These are phyloP conservation scores for Parietaria judaica DNA, from an alignment of 306 rosid species.

Conservation along the genomic window DNA sequence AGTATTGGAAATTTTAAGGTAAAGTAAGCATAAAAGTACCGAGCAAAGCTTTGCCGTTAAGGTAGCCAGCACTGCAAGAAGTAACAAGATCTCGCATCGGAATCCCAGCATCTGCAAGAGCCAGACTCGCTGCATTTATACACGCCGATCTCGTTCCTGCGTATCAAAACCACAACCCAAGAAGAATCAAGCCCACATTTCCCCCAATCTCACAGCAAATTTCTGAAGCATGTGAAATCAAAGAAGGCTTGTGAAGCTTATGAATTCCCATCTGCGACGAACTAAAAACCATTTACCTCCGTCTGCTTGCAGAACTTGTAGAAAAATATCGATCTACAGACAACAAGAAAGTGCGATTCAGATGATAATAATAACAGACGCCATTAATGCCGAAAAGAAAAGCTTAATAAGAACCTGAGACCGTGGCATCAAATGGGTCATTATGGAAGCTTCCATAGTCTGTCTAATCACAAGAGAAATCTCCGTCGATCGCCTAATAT, in stretches of 20 bases:
- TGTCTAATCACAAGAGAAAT: slow-evolving; percentile 86
- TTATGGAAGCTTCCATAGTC: slow-evolving; percentile 79
- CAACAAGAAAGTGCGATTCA: slow-evolving; percentile 14
- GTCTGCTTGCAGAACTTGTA: slow-evolving; percentile 94
- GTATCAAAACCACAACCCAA: not conserved
- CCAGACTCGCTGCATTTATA: slow-evolving; percentile 90
- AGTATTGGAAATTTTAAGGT: slow-evolving; percentile 1
- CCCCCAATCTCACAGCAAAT: not conserved
- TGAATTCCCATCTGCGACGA: too few species aligned
- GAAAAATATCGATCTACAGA: slow-evolving; percentile 79
- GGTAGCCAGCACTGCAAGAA: slow-evolving; percentile 90
- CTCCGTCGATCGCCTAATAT: slow-evolving; percentile 78
- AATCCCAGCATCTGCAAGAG: slow-evolving; percentile 93
- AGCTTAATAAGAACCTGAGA: slow-evolving; percentile 57
- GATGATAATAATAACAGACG: slow-evolving; percentile 6
- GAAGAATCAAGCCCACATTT: slow-evolving; percentile 12
- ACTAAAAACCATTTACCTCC: slow-evolving; percentile 44
- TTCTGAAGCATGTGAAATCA: not conserved
- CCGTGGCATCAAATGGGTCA: slow-evolving; percentile 83
- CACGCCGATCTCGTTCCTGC: slow-evolving; percentile 94
- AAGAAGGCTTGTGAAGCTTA: not conserved
- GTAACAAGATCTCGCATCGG: slow-evolving; percentile 93
- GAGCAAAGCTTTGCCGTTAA: slow-evolving; percentile 72
- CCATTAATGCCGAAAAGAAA: slow-evolving; percentile 9
- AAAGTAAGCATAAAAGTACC: slow-evolving; percentile 33